Evolutionary conservation across 306 rosid genomes (phyloP), one percentile per base, ranked within the genome.

Genomic region (Quercus suber): DNA sequence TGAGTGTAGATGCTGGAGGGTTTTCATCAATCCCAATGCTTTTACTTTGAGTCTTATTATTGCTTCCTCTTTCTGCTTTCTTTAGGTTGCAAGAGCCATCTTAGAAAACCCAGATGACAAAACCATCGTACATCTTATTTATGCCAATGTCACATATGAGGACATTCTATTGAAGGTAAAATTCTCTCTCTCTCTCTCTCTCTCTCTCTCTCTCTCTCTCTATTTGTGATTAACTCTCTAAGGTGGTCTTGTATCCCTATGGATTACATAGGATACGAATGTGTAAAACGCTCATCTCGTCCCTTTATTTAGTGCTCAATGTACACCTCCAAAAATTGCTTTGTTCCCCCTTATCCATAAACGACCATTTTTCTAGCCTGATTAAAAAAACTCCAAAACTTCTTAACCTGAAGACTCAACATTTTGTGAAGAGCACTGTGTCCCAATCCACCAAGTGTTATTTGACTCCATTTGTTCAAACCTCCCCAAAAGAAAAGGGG

Each of bases 81-180:
- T 33, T 27, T 84, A 92, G 97, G 71, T 92, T 8, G 83, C 78
- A 51, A 84, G 92, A 81, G 97, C 91, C 77, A 89, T 92, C 61
- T 43, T 90, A 73, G 96, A 93, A 84, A 91, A 93, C 58, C 86
- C 87, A 0, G 78, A 82, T 43, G 97, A 93, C 80, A 87, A 70
- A 30, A 90, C 97, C 2, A 85, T 81, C 53, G 12, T 89, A 71
- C 78, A 84, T 78, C 94, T 93, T 51, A 60, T 93, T 56, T 90
- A 89, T 19, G 96, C 90, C 83, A 93, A 90, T 57, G 89, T 88
- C 57, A 89, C 92, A 20, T 86, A 79, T 77, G 94, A 88, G 9
- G 97, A 93, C 86, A 89, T 93, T 76, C 83, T 88, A 0, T 55
- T 88, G 19, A 83, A 88, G 89, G 91, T 81, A 71, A 64, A 64